A percentile compares a stretch with the other conserved stretches of the same genome.
Conservation (phyloP, 192 early-diverging fungal genomes). For the Dissophora ornata region DNA sequence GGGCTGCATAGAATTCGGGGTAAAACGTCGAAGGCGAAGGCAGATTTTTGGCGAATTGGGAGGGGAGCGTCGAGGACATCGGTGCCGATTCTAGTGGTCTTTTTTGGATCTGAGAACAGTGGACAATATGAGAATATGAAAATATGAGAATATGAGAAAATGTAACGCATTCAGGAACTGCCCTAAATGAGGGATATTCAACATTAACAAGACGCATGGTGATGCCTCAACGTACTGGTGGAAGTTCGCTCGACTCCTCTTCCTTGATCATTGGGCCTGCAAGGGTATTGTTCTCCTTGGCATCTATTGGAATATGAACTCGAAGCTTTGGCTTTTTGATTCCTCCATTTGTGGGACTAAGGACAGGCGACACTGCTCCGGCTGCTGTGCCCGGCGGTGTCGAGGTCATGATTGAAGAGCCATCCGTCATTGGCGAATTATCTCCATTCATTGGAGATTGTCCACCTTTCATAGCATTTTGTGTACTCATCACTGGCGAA, state of each 20-base stretch:
- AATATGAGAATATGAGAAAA: slow-evolving; percentile 1
- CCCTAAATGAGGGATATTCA: too few relatives aligned
- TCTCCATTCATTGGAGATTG: slow-evolving; percentile 49
- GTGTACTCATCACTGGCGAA: slow-evolving; percentile 37
- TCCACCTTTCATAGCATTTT: slow-evolving; percentile 45
- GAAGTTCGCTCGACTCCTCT: slow-evolving; percentile 46
- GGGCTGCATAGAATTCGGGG: slow-evolving; percentile 78
- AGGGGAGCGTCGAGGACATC: slow-evolving; percentile 72
- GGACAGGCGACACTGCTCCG: slow-evolving; percentile 31
- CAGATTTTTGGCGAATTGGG: slow-evolving; percentile 74
- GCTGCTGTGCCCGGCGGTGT: slow-evolving; percentile 16
- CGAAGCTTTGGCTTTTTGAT: slow-evolving; percentile 48
- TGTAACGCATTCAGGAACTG: too few relatives aligned
- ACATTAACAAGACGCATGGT: too few relatives aligned
- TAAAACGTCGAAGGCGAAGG: slow-evolving; percentile 83
- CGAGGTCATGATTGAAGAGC: slow-evolving; percentile 35
- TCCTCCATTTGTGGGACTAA: slow-evolving; percentile 43
- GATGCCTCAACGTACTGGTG: slow-evolving; percentile 24
- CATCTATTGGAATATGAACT: slow-evolving; percentile 40
- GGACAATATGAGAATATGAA: slow-evolving; percentile 1
- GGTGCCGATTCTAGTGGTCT: slow-evolving; percentile 47
- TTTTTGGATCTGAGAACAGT: slow-evolving; percentile 54
- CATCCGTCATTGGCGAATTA: slow-evolving; percentile 50
- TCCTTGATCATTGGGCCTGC: slow-evolving; percentile 45
- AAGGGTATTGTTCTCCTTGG: slow-evolving; percentile 43